Evolutionary conservation across 2,329 filamentous ascomycete species (phyloP), one percentile per base, ranked within the genome.

Genomic region (Aspergillus chevalieri): DNA sequence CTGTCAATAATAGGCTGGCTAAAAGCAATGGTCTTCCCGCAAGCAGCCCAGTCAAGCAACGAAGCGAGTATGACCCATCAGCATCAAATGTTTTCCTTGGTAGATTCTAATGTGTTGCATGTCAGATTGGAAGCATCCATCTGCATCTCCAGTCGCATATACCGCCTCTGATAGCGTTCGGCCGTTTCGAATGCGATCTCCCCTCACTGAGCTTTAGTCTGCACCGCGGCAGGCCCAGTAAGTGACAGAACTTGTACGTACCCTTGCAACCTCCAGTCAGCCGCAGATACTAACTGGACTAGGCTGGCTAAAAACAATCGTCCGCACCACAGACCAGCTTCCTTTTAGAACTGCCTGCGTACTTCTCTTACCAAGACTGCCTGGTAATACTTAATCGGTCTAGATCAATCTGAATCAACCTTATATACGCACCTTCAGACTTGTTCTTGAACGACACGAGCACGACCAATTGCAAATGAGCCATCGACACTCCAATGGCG

Each of bases 201-300:
- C 34, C n/a, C n/a, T 17, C 14, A 38, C 30, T 33, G n/a, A 38
- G 34, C 34, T 7, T 38, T 14, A 38, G n/a, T 15, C 47, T 43
- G 47, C 44, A 34, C 22, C 14, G 33, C 41, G 39, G 45, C 41
- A 44, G 24, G 28, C 26, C 49, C 30, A 38, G 48, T 45, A 50
- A 50, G 47, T 43, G 49, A 55, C 48, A 49, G 51, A 46, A 48
- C 38, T 46, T 19, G 36, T 19, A 22, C 8, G 41, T 46, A 22
- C 21, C 47, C 48, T 47, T 38, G 12, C 4, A 33, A 15, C 10
- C 45, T 7, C 9, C 19, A 14, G 12, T n/a, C 12, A 17, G 12
- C 14, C 10, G 9, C 19, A 14, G 3, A 15, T 38, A 38, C 34
- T 38, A 15, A 38, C 19, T 8, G 12, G 9, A 14, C 10, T 24